Percentiles rank a stretch among this genome's conserved stretches.
Evolutionary conservation across 768 basidiomycete genomes (phyloP).

Genomic region (Auriscalpium orientale): DNA sequence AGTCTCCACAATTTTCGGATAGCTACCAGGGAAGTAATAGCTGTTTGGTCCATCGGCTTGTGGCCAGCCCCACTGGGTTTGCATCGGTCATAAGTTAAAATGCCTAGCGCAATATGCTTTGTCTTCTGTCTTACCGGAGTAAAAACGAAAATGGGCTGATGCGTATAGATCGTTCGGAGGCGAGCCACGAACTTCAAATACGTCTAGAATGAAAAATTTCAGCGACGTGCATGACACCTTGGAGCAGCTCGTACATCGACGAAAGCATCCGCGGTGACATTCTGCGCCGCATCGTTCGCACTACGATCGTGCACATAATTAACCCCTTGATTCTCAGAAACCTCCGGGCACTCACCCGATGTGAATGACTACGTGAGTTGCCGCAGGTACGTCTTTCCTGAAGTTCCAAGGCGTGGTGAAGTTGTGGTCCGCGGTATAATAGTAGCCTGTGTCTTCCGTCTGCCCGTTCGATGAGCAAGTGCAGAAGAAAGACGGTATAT

Average conservation of each 20-base stretch:
- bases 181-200: conserved; percentile 39
- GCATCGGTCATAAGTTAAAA: neutral
- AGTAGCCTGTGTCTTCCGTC: conserved; percentile 53
- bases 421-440: conserved; percentile 48
- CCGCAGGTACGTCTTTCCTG: conserved; percentile 33
- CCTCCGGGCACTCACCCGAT: conserved; percentile 31
- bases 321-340: neutral
- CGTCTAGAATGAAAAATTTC: conserved; percentile 24
- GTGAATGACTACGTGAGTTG: conserved; percentile 50
- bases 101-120: too few relatives aligned
- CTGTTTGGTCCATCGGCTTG: conserved; percentile 36
- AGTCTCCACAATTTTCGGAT: conserved; percentile 37
- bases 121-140: conserved; percentile 33
- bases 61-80: conserved; percentile 48
- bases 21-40: conserved; percentile 41
- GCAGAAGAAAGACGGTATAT: neutral
- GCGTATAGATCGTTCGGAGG: conserved; percentile 35
- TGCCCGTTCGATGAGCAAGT: conserved; percentile 12
- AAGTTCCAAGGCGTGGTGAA: conserved; percentile 57
- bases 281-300: conserved; percentile 50
- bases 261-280: conserved; percentile 36
- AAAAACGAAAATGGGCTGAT: conserved; percentile 45
- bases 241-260: conserved; percentile 27
- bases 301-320: conserved; percentile 17
- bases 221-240: neutral